These are phyloP conservation scores for Lachancea nothofagi DNA, from an alignment of 805 yeast genomes.

Conservation along the genomic window DNA sequence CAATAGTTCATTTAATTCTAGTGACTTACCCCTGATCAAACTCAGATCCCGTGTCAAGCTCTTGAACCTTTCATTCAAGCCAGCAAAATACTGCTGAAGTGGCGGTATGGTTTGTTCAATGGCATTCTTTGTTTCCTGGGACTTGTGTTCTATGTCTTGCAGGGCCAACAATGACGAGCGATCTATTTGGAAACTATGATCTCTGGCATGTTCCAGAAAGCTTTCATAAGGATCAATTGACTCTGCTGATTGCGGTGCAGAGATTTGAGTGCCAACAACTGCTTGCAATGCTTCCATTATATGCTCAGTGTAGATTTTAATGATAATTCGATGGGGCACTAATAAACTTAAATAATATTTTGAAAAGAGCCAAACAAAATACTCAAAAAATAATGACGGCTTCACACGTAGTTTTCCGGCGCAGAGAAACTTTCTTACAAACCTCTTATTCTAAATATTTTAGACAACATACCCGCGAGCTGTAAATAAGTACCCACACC, in stretches of 20 bases:
- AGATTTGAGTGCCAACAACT: slow-evolving; percentile 11
- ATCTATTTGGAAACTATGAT: slow-evolving; percentile 8
- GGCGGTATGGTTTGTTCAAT: slow-evolving; percentile 38
- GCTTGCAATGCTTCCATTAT: slow-evolving; percentile 17
- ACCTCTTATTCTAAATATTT: slow-evolving; percentile 28
- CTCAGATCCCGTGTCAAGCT: slow-evolving; percentile 57
- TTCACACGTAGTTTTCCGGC: not conserved
- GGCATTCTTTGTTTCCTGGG: slow-evolving; percentile 15
- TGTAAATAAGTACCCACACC: slow-evolving; percentile 89
- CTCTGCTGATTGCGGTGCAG: not conserved
- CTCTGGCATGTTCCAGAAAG: slow-evolving; percentile 7
- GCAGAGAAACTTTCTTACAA: not conserved
- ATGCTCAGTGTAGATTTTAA: slow-evolving; percentile 9
- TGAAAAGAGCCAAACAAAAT: not conserved
- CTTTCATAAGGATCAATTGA: slow-evolving; percentile 1
- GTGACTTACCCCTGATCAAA: slow-evolving; percentile 49
- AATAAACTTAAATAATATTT: not conserved
- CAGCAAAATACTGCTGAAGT: slow-evolving; percentile 45
- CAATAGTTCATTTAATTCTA: slow-evolving; percentile 43
- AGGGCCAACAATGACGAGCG: slow-evolving; percentile 16
- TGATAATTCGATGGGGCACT: not conserved
- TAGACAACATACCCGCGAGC: slow-evolving; percentile 75
- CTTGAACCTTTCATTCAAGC: slow-evolving; percentile 54
- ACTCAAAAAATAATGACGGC: not conserved
- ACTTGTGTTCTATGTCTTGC: slow-evolving; percentile 17